phyloP scores from a whole-genome alignment of 345 rosid genomes.

The Salix koriyanagi region DNA sequence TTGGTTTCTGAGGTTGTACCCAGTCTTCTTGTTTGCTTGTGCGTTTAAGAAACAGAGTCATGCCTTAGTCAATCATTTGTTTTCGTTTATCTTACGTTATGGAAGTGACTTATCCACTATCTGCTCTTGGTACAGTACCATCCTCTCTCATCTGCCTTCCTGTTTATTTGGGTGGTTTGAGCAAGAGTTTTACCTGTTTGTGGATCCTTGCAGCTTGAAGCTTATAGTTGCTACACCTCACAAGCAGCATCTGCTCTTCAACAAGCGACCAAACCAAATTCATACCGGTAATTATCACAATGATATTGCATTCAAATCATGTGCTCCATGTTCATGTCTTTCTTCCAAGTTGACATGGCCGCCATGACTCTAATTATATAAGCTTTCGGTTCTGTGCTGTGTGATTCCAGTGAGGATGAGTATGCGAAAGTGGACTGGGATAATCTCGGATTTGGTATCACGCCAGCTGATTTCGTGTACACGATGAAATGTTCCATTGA shows the following conservation, averaged over 20 bases:
- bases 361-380: background rate
- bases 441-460: constrained; percentile 64
- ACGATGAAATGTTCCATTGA: constrained; percentile 49
- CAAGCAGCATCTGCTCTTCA: constrained; percentile 31
- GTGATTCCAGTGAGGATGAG: constrained; percentile 39
- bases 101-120: too few species aligned
- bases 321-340: background rate
- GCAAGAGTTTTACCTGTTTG: background rate
- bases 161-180: background rate
- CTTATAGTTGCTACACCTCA: constrained; percentile 21
- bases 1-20: too few species aligned
- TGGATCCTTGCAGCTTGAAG: constrained; percentile 28
- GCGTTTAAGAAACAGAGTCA: too few species aligned
- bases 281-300: constrained; percentile 21
- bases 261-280: constrained; percentile 16
- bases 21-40: too few species aligned
- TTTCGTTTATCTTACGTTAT: too few species aligned
- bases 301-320: background rate
- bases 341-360: background rate
- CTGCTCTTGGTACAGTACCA: background rate
- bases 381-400: background rate
- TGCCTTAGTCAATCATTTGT: too few species aligned
- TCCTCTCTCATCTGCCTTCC: background rate
- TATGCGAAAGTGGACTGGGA: constrained; percentile 82
- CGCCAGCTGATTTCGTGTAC: constrained; percentile 75